phyloP scores from a whole-genome alignment of 257 asterid genomes.

The Cinchona pubescens region DNA sequence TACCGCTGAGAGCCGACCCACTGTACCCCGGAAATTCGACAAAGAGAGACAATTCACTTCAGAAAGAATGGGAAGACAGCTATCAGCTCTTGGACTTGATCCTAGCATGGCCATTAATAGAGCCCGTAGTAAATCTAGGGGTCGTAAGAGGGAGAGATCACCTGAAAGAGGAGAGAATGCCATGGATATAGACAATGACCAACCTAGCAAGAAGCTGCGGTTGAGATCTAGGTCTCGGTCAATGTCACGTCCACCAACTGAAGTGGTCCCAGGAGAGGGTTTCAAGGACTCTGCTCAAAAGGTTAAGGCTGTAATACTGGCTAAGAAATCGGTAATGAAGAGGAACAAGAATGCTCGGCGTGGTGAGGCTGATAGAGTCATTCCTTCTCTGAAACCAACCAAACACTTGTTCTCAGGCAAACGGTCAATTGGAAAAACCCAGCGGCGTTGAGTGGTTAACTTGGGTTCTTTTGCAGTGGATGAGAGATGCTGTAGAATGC shows the following conservation, averaged over 20 bases:
- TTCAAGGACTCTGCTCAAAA: conserved; percentile 72
- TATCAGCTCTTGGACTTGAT: conserved; percentile 68
- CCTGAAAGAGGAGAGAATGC: conserved; percentile 32
- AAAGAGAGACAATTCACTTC: conserved; percentile 63
- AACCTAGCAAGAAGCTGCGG: conserved; percentile 63
- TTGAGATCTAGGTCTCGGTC: conserved; percentile 60
- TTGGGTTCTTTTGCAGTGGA: too few species aligned
- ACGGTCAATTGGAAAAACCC: conserved; percentile 75
- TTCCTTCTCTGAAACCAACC: conserved; percentile 73
- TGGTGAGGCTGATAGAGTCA: conserved; percentile 90
- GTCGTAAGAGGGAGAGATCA: conserved; percentile 91
- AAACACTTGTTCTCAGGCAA: conserved; percentile 88
- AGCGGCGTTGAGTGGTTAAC: too few species aligned
- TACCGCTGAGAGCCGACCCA: conserved; percentile 83
- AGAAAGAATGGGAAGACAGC: conserved; percentile 84
- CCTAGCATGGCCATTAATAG: conserved; percentile 68
- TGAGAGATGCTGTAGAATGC: not conserved
- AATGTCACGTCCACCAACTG: conserved; percentile 56
- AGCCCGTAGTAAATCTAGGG: conserved; percentile 83
- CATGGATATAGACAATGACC: conserved; percentile 73
- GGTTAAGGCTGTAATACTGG: conserved; percentile 59
- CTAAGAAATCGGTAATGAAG: conserved; percentile 45
- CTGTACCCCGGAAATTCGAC: conserved; percentile 76
- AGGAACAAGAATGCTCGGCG: conserved; percentile 82
- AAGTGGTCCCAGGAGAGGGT: conserved; percentile 86